Percentiles rank a stretch among this genome's conserved stretches.
Conservation (phyloP, 495 filamentous ascomycete genomes). For the Daldinia caldariorum region DNA sequence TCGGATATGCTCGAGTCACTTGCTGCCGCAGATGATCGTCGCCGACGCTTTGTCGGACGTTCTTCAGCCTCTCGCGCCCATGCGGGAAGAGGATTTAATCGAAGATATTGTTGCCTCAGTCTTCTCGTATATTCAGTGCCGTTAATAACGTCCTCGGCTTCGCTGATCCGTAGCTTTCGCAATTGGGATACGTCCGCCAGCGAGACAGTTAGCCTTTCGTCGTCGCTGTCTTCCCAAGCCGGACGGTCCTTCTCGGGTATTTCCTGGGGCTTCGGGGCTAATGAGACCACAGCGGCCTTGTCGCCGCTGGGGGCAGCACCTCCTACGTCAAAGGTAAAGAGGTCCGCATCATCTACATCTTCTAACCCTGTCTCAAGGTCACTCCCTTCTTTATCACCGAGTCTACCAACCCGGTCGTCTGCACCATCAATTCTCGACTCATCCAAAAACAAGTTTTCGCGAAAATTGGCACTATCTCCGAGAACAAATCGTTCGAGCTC, state of each 20-base stretch:
- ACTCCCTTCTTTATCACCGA: constrained; percentile 35
- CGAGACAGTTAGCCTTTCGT: constrained; percentile 85
- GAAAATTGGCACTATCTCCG: constrained; percentile 83
- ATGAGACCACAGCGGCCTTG: constrained; percentile 48
- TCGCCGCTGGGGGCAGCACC: constrained; percentile 47
- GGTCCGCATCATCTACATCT: constrained; percentile 70
- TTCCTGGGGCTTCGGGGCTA: constrained; percentile 51
- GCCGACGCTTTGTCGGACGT: constrained; percentile 62
- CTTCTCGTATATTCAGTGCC: constrained; percentile 86
- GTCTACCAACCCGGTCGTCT: background rate
- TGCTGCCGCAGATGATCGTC: constrained; percentile 58
- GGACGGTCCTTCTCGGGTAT: constrained; percentile 54
- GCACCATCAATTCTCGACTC: constrained; percentile 42
- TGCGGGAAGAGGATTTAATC: constrained; percentile 79
- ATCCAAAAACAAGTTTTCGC: constrained; percentile 68
- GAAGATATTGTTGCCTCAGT: constrained; percentile 81
- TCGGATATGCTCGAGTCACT: constrained; percentile 56
- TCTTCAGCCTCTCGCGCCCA: constrained; percentile 70
- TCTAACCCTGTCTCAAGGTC: constrained; percentile 58
- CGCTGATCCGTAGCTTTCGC: constrained; percentile 80
- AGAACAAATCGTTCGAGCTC: constrained; percentile 88
- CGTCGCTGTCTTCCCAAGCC: constrained; percentile 95
- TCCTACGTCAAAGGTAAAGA: constrained; percentile 60
- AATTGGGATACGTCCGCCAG: constrained; percentile 75
- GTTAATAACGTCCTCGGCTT: constrained; percentile 84